Evolutionary conservation across 1,284 basidiomycete genomes (phyloP).

Genomic region (Filobasidium uniguttulatum): DNA sequence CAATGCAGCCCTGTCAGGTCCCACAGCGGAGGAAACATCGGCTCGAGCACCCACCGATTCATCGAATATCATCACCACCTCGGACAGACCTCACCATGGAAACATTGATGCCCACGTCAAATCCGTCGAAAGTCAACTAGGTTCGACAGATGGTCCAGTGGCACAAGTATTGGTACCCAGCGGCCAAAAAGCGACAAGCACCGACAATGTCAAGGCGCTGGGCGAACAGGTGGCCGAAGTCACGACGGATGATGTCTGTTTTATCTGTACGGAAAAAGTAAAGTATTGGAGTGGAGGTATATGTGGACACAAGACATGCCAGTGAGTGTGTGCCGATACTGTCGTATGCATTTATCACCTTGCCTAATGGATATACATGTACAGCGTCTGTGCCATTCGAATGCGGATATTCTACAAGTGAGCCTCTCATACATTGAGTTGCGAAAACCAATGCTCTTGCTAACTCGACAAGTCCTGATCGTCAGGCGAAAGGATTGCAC

Average conservation of each 20-base stretch:
- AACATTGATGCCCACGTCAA: not conserved
- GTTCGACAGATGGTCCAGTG: too few species aligned
- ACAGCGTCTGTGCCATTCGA: constrained; percentile 69
- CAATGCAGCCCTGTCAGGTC: too few species aligned
- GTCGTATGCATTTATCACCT: too few species aligned
- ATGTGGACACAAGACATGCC: constrained; percentile 59
- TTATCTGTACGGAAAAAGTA: constrained; percentile 91
- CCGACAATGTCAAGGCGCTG: not conserved
- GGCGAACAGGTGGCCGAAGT: not conserved
- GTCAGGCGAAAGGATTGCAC: constrained; percentile 65
- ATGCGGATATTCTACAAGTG: constrained; percentile 80
- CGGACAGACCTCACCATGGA: too few species aligned
- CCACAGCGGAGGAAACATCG: too few species aligned
- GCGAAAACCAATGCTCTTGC: not conserved
- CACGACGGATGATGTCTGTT: constrained; percentile 45
- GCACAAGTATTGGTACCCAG: too few species aligned
- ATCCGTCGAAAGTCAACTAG: too few species aligned
- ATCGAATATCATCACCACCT: too few species aligned
- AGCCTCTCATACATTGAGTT: constrained; percentile 16
- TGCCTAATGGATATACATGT: constrained; percentile 68
- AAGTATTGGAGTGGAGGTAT: constrained; percentile 77
- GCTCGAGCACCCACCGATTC: too few species aligned
- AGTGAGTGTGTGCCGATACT: constrained; percentile 39
- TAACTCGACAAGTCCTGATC: constrained; percentile 7
- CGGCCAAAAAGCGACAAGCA: too few species aligned